Percentiles rank a stretch among this genome's conserved stretches.
Evolutionary conservation across 2,329 filamentous ascomycete genomes (phyloP).

Genomic region (Aquanectria penicillioides): DNA sequence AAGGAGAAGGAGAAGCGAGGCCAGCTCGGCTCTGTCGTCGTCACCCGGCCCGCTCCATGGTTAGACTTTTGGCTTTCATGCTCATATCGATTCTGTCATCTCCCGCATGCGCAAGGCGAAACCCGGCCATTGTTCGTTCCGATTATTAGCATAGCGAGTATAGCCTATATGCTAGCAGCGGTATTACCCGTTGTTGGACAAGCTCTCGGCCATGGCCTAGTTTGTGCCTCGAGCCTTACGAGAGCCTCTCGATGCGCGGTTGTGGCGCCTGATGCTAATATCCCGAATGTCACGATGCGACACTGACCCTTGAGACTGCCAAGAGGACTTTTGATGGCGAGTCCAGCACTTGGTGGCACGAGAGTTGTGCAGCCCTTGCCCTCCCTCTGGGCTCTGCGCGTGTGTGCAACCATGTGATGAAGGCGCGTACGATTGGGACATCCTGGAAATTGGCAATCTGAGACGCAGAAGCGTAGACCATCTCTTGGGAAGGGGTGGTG

Average conservation of each 20-base stretch:
- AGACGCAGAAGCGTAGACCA: constrained; percentile 33
- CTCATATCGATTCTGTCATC: no score
- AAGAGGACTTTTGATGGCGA: neutral
- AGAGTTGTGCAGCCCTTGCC: neutral
- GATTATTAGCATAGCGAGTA: constrained; percentile 1
- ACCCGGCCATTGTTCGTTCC: constrained; percentile 2
- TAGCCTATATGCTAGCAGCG: neutral
- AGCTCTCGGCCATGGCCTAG: neutral
- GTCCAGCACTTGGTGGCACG: neutral
- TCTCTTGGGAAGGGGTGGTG: constrained; percentile 20
- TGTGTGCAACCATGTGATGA: constrained; percentile 3
- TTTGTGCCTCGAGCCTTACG: no score
- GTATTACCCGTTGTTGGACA: neutral
- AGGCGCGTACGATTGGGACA: constrained; percentile 22
- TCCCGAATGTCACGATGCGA: neutral
- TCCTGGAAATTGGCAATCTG: constrained; percentile 42
- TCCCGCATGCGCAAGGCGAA: neutral
- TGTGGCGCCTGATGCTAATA: constrained; percentile 6
- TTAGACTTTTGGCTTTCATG: no score
- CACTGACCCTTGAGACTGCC: neutral
- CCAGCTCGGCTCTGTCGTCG: neutral
- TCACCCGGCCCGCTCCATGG: no score
- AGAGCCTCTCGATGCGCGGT: neutral
- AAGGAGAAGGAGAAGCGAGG: neutral
- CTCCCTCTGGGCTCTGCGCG: neutral